These are phyloP conservation scores for Zasmidium angulare DNA, from an alignment of 2,329 filamentous ascomycete species.

Conservation along the genomic window DNA sequence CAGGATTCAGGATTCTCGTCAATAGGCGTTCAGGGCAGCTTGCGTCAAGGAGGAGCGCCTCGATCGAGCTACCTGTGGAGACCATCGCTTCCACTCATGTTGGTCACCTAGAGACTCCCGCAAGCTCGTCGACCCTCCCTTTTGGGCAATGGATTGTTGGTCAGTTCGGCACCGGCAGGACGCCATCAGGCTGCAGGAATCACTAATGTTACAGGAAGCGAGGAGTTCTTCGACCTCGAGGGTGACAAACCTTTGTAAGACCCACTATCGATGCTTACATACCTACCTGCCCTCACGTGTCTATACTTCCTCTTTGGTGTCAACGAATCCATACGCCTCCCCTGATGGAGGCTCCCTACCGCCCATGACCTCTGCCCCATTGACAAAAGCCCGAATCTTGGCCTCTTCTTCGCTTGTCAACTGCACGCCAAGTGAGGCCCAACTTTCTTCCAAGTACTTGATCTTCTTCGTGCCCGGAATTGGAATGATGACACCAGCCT, in stretches of 20 bases:
- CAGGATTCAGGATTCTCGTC: too few relatives aligned
- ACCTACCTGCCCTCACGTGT: background rate
- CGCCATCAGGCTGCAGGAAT: background rate
- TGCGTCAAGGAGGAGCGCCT: too few relatives aligned
- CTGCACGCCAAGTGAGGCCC: conserved; percentile 21
- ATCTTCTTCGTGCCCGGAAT: conserved; percentile 42
- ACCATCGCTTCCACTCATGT: too few relatives aligned
- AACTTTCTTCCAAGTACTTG: conserved; percentile 30
- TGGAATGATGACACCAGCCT: conserved; percentile 43
- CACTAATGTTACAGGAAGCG: background rate
- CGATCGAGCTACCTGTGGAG: too few relatives aligned
- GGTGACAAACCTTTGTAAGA: background rate
- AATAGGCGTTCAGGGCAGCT: too few relatives aligned
- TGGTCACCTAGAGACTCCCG: too few relatives aligned
- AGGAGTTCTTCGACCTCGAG: background rate
- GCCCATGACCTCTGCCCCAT: conserved; percentile 23
- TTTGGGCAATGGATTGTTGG: too few relatives aligned
- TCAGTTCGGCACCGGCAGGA: background rate
- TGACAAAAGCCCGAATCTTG: conserved; percentile 29
- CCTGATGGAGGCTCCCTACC: background rate
- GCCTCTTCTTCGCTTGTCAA: conserved; percentile 29
- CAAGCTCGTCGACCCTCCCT: too few relatives aligned
- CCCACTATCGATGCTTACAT: background rate
- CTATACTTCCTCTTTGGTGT: background rate
- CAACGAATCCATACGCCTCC: background rate